Base-by-base conservation (phyloP, 2,329 filamentous ascomycete genomes). In the Arthrobotrys entomopaga region DNA sequence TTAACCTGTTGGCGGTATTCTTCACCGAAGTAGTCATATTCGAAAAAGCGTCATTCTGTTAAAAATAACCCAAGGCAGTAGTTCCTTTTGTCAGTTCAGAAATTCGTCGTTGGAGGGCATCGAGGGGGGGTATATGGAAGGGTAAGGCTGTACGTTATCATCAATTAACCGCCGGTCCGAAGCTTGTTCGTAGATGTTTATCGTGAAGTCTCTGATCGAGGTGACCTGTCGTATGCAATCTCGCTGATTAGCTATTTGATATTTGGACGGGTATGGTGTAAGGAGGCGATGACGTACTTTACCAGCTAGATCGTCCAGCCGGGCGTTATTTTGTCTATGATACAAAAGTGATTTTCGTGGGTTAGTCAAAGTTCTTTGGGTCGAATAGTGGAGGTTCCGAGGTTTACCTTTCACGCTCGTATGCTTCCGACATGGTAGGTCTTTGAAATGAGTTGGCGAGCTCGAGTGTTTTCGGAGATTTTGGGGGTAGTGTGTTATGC, bases 121-220 rank as follows among this genome's bases (percentile, higher is more conserved):
- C 6, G 42, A 4, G 6, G 11, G 4, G 19, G n/a, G 5, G 42
- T 46, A 7, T 19, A 46, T 46, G 38, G 11, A 64, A 56, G 11
- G 49, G 34, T 42, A 22, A 52, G 77, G 83, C 88, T n/a, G 70
- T 86, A 96, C 92, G 43, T 91, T 94, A 80, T 88, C 89, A 82
- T 99, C 92, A 78, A 99, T 91, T 76, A 96, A 87, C 77, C 91
- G 88, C 79, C 98, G 94, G 79, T 91, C 88, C 70, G 92, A 88
- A 57, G 95, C 95, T 81, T 95, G 93, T 83, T 98, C 93, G 86
- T 98, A 97, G 80, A 99, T 99, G 84, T 99, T 93, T 77, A 98
- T 88, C 48, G 95, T 99, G 58, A 99, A 92, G 82, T 91, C 91
- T 80, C 94, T 92, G 76, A 99, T 87, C 60, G 93, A 92, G 16